These are phyloP conservation scores for Penstemon newberryi DNA, from an alignment of 257 asterid species.

Conservation along the genomic window DNA sequence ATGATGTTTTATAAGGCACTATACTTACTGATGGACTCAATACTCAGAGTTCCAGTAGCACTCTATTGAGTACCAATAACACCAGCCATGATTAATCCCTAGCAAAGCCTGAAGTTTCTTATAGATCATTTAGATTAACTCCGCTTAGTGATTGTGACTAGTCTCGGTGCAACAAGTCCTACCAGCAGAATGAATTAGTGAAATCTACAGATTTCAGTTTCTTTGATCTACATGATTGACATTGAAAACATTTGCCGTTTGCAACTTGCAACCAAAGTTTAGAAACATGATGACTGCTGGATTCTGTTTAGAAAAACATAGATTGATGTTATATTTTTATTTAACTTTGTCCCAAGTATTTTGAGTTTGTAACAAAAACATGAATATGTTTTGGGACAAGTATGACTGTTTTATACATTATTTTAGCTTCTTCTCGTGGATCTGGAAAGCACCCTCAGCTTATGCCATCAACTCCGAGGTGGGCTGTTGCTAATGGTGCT, in stretches of 20 bases:
- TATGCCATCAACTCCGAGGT: slow-evolving; percentile 94
- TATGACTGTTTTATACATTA: slow-evolving; percentile 21
- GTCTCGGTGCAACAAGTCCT: not conserved
- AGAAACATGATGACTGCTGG: slow-evolving; percentile 1
- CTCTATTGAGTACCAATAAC: too few relatives aligned
- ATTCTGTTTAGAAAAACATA: not conserved
- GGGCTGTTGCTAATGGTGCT: slow-evolving; percentile 99
- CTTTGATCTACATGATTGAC: not conserved
- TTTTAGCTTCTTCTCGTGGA: slow-evolving; percentile 88
- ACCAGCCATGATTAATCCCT: too few relatives aligned
- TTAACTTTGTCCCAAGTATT: slow-evolving; percentile 8
- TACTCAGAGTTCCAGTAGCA: too few relatives aligned
- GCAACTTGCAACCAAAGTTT: slow-evolving; percentile 4
- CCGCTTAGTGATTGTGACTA: not conserved
- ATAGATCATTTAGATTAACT: too few relatives aligned
- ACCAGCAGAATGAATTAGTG: slow-evolving; percentile 11
- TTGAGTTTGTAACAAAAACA: slow-evolving; percentile 19
- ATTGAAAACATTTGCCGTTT: not conserved
- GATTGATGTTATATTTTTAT: slow-evolving; percentile 1
- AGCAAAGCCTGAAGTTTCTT: too few relatives aligned
- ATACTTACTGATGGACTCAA: too few relatives aligned
- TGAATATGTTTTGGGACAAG: slow-evolving; percentile 11
- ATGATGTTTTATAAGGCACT: too few relatives aligned
- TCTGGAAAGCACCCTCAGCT: slow-evolving; percentile 99
- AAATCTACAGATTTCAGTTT: slow-evolving; percentile 12